Conservation (phyloP, 306 rosid genomes). For the Cajanus cajan region DNA sequence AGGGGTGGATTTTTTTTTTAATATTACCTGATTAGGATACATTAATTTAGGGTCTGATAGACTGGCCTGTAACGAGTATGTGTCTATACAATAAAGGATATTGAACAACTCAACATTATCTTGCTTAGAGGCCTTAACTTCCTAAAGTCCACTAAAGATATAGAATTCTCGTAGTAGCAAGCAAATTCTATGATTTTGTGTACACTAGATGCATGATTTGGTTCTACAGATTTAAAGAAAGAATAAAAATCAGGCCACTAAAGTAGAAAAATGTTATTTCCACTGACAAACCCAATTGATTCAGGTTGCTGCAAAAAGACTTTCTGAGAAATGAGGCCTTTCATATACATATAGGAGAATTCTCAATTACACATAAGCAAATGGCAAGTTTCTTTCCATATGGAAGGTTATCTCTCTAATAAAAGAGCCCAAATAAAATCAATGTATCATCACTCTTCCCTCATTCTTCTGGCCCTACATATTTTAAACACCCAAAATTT, state of each 20-base stretch:
- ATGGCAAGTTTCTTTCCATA: constrained; percentile 45
- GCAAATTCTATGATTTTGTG: neutral
- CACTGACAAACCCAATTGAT: constrained; percentile 34
- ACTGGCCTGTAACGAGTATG: neutral
- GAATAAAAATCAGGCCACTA: constrained; percentile 13
- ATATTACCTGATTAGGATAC: constrained; percentile 20
- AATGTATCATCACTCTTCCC: constrained; percentile 46
- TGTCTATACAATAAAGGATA: neutral
- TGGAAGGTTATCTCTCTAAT: constrained; percentile 56
- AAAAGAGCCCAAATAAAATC: constrained; percentile 46
- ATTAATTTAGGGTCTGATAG: neutral
- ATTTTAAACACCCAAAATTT: constrained; percentile 53
- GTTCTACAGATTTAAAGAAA: neutral
- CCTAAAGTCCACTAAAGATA: neutral
- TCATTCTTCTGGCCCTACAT: constrained; percentile 49
- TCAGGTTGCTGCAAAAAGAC: constrained; percentile 42
- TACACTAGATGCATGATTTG: neutral
- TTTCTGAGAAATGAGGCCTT: constrained; percentile 40
- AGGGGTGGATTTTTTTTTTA: neutral
- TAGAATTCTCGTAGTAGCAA: neutral
- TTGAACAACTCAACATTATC: neutral
- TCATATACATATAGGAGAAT: constrained; percentile 51
- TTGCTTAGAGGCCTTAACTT: neutral
- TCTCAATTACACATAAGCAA: constrained; percentile 59
- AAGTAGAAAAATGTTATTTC: constrained; percentile 24